Conservation (phyloP, 2,329 filamentous ascomycete species). For the Aureobasidium sp. region DNA sequence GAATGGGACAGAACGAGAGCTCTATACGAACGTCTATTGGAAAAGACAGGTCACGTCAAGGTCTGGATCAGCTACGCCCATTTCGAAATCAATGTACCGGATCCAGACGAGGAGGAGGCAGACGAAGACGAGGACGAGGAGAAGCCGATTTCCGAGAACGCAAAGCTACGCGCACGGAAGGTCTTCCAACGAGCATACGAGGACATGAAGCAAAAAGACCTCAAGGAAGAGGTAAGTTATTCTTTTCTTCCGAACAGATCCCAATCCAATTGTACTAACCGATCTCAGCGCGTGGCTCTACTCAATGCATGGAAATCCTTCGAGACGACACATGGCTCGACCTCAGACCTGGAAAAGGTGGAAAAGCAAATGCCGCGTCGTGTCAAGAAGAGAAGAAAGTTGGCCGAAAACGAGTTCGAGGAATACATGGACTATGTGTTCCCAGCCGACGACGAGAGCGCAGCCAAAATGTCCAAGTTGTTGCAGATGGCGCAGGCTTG, state of each 20-base stretch:
- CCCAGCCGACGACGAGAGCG: slow-evolving; percentile 85
- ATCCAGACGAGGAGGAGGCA: slow-evolving; percentile 56
- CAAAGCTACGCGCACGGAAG: slow-evolving; percentile 72
- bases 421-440: slow-evolving; percentile 98
- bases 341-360: slow-evolving; percentile 70
- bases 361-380: slow-evolving; percentile 89
- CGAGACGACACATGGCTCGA: slow-evolving; percentile 73
- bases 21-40: slow-evolving; percentile 82
- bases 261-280: slow-evolving; percentile 28
- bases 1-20: slow-evolving; percentile 76
- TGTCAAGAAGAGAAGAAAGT: slow-evolving; percentile 83
- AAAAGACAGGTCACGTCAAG: slow-evolving; percentile 98
- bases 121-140: slow-evolving; percentile 52
- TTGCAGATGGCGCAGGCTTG: slow-evolving; percentile 80
- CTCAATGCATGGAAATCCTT: slow-evolving; percentile 91
- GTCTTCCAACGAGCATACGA: slow-evolving; percentile 82
- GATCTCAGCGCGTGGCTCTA: slow-evolving; percentile 63
- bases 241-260: background rate
- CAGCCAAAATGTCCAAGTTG: slow-evolving; percentile 74
- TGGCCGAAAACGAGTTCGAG: slow-evolving; percentile 90
- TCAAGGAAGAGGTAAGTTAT: slow-evolving; percentile 69
- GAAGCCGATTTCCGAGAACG: slow-evolving; percentile 65
- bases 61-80: slow-evolving; percentile 99
- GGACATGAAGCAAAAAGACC: slow-evolving; percentile 78
- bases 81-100: slow-evolving; percentile 92